These are phyloP conservation scores for Russula dissimulans DNA, from an alignment of 768 basidiomycete species.

Conservation along the genomic window DNA sequence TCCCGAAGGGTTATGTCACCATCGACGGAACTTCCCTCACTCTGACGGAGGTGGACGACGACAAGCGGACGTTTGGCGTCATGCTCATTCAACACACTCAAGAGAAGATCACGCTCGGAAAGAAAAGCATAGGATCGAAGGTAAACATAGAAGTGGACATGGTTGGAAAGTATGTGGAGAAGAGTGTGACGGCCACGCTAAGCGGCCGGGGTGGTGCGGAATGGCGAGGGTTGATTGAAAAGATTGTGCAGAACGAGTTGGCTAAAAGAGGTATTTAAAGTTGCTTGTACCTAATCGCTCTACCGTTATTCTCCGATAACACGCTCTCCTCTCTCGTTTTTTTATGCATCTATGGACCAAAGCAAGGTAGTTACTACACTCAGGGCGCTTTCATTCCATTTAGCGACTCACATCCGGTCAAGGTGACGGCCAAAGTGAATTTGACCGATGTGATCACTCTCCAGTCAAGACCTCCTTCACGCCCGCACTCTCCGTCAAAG, in stretches of 20 bases:
- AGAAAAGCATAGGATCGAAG: conserved; percentile 64
- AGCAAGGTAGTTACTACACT: conserved; percentile 13
- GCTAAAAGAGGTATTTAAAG: conserved; percentile 34
- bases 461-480: conserved; percentile 27
- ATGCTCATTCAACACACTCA: conserved; percentile 98
- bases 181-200: conserved; percentile 66
- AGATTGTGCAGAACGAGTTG: conserved; percentile 47
- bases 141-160: conserved; percentile 97
- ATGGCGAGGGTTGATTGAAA: conserved; percentile 40
- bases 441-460: conserved; percentile 24
- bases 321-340: background rate
- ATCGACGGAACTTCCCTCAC: conserved; percentile 94
- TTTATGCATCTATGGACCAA: conserved; percentile 13
- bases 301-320: background rate
- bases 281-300: background rate
- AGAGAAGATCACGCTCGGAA: conserved; percentile 69
- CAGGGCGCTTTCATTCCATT: background rate
- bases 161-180: conserved; percentile 86
- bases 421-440: conserved; percentile 50
- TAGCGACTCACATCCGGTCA: conserved; percentile 7
- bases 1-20: conserved; percentile 90
- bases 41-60: conserved; percentile 67
- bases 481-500: conserved; percentile 45
- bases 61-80: conserved; percentile 58
- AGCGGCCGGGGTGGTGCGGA: conserved; percentile 39